Conservation (phyloP, 1,284 basidiomycete genomes). For the Trametes sp. region DNA sequence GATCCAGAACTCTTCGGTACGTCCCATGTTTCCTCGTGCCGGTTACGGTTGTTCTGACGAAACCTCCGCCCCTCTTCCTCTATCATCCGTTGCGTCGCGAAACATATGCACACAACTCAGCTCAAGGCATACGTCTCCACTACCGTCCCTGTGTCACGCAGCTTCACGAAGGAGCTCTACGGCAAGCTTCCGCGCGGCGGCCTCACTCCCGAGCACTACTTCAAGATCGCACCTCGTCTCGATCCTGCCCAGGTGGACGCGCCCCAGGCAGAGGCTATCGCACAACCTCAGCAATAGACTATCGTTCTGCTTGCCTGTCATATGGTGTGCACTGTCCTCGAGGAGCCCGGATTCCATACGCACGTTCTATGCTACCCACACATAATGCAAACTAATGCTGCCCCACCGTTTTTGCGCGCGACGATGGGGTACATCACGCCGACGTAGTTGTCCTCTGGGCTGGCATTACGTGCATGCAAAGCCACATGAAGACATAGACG, state of each 20-base stretch:
- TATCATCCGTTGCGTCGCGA: neutral
- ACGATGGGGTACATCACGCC: too few species aligned
- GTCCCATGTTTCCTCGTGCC: slow-evolving; percentile 38
- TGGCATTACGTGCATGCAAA: too few species aligned
- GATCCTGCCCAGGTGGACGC: slow-evolving; percentile 5
- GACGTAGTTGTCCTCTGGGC: too few species aligned
- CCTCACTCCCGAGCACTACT: slow-evolving; percentile 41
- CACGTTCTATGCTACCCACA: neutral
- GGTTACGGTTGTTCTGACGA: neutral
- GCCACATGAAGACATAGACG: too few species aligned
- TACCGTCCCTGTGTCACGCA: slow-evolving; percentile 35
- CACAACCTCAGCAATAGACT: slow-evolving; percentile 14
- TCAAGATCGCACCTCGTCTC: slow-evolving; percentile 37
- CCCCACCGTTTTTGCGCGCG: too few species aligned
- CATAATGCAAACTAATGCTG: neutral
- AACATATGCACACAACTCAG: slow-evolving; percentile 24
- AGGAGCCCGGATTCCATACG: neutral
- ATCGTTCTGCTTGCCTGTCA: neutral
- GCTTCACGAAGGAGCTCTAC: slow-evolving; percentile 43
- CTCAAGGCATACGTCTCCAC: slow-evolving; percentile 46
- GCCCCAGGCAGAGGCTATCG: neutral
- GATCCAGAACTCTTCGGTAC: slow-evolving; percentile 67
- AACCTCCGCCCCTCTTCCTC: neutral
- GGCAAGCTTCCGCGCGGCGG: slow-evolving; percentile 47
- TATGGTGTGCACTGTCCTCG: too few species aligned